Base-by-base conservation (phyloP, 2,329 filamentous ascomycete species). In the Diaporthe ampelina region DNA sequence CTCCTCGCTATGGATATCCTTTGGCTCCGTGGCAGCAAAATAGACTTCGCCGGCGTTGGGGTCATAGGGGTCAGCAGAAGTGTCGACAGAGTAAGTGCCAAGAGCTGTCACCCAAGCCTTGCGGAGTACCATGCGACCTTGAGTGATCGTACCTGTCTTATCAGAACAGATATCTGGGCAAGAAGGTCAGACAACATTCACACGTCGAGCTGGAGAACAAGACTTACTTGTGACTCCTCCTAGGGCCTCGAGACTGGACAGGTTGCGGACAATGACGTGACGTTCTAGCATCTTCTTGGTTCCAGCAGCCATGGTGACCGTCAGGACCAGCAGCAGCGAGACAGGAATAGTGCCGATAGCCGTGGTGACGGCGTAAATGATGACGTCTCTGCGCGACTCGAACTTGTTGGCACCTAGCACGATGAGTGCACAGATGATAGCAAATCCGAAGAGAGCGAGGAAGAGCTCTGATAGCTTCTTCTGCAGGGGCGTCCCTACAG, bases 401-500 rank as follows among this genome's bases (percentile, higher is more conserved):
- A 89, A 90, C 5, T 84, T 78, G 80, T 92, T 93, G 35, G 90
- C 88, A 6, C 85, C 91, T 72, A 92, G 86, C 35, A 93, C 91
- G 76, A 93, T 90, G 74, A 93, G 88, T 6, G 91, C 91, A 76
- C 91, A 91, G 17, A 93, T 78, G 29, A 57, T 21, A 7, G 54
- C 54, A 29, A 29, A 93, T 3, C 45, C 88, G 7, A 91, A 91
- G 74, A 93, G 88, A 37, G 84, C 86, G 78, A 93, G 92, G 1
- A 93, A 85, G 1, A 91, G 80, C 7, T 92, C 84, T 11, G 91
- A 91, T 61, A 93, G 86, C 80, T 91, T 90, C 37, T 88, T 86
- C 80, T 93, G 91, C n/a, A 93, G 84, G 1, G 91, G 91, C 3
- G 91, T 93, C 50, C 91, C 92, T 13, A 91, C 88, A 73, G 88